Base-by-base conservation (phyloP, 2,329 filamentous ascomycete genomes). In the Sphaerulina populicola region DNA sequence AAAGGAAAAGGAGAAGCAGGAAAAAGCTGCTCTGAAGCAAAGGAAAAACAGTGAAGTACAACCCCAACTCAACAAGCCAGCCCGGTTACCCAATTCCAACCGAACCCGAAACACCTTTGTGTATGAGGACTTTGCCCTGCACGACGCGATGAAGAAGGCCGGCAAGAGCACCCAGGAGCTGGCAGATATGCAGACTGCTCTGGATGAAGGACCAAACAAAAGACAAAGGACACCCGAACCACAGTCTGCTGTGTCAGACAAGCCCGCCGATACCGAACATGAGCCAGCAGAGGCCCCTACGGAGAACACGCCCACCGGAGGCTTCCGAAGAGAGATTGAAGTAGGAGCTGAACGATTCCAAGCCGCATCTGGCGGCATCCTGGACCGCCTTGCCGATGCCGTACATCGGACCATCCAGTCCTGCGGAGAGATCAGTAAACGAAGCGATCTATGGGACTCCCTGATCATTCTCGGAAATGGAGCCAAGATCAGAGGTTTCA, bases 391-490 rank as follows among this genome's bases (percentile, higher is more conserved):
- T 56, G 87, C 87, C 21, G 83, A 85, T 49, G 82, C 87, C 36
- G 85, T 97, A 58, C 89, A 95, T 69, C 81, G 84, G 52, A 83
- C 88, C 1, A 82, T 97, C 47, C 83, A 90, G 60, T 81, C 82
- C 33, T 87, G 95, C 21, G 83, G 88, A 41, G 89, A 95, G 56
- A 81, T 88, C 58, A 84, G 86, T 62, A 90, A 89, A 74, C 82
- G 93, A 40, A 83, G 86, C 33, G 78, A 86, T 33, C 84, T 94
- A 57, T 98, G 93, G 93, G 91, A 97, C 62, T 87, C 85, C 54
- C 71, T 98, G 47, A 84, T 95, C 59, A 85, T 98, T 49, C 86
- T 95, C 47, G 93, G 93, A 60, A 95, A 94, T 64, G 93, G 93
- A 51, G 82, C 79, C 53, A 79, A 74, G 62, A 72, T 84, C 44